phyloP scores from a whole-genome alignment of 306 rosid species.

The Acmispon strigosus region DNA sequence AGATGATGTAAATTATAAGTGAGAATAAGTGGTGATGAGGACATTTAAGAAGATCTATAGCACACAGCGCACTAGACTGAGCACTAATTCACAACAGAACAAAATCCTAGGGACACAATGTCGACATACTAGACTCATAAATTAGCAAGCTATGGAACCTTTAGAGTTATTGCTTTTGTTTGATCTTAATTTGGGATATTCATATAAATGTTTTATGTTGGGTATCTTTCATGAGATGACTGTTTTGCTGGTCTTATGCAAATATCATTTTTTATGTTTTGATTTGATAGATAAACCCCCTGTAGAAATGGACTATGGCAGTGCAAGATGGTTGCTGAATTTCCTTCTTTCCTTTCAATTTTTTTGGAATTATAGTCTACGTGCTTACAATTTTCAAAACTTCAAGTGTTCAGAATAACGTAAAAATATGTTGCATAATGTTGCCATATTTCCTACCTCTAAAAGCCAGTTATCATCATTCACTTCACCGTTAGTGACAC shows the following conservation, averaged over 20 bases:
- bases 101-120: background rate
- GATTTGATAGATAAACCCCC: too few species aligned
- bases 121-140: slow-evolving; percentile 22
- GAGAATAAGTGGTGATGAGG: background rate
- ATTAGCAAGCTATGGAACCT: background rate
- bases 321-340: background rate
- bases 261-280: too few species aligned
- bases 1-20: background rate
- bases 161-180: background rate
- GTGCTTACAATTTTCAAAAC: background rate
- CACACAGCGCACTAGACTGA: background rate
- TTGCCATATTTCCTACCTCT: background rate
- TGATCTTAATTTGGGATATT: background rate
- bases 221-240: background rate
- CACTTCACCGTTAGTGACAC: background rate
- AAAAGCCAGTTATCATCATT: background rate
- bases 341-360: background rate
- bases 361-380: background rate
- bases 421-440: slow-evolving; percentile 22
- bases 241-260: too few species aligned
- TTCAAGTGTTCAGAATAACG: background rate
- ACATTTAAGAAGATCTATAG: too few species aligned
- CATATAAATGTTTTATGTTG: background rate
- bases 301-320: background rate
- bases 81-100: background rate